Evolutionary conservation across 148 eudicot species (phyloP).

Genomic region (Suaeda aralocaspica): DNA sequence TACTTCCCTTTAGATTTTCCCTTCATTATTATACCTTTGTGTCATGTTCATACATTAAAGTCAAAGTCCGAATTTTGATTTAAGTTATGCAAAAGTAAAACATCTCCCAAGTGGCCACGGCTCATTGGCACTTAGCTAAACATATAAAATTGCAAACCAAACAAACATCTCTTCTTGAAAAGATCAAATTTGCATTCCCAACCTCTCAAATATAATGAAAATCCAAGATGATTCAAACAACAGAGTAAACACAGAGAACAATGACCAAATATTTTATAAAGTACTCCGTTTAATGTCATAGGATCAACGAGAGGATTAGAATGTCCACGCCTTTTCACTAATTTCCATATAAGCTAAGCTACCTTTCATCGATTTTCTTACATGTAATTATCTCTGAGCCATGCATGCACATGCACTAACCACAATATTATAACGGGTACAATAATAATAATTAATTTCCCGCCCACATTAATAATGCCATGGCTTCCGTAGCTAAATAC

Average conservation of each 20-base stretch:
- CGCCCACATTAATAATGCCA: too few species aligned
- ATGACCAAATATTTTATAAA: slow-evolving; percentile 2
- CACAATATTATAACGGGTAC: not conserved
- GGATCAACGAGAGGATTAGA: slow-evolving; percentile 29
- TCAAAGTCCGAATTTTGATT: not conserved
- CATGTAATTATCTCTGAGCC: slow-evolving; percentile 15
- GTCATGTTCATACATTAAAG: slow-evolving; percentile 13
- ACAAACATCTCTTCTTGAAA: slow-evolving; percentile 34
- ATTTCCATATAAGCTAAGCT: slow-evolving; percentile 2
- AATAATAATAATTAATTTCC: too few species aligned
- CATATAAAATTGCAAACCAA: slow-evolving; percentile 7
- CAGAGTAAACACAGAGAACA: slow-evolving; percentile 33
- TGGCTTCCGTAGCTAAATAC: too few species aligned
- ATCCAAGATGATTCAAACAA: slow-evolving; percentile 17
- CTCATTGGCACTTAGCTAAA: not conserved
- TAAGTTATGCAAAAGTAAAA: not conserved
- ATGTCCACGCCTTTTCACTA: slow-evolving; percentile 28
- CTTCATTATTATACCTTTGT: too few species aligned
- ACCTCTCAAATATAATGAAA: slow-evolving; percentile 21
- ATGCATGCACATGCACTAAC: slow-evolving; percentile 32
- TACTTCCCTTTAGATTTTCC: too few species aligned
- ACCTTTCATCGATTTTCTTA: not conserved
- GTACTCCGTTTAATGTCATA: slow-evolving; percentile 6
- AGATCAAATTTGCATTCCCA: slow-evolving; percentile 29
- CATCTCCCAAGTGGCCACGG: slow-evolving; percentile 16